These are phyloP conservation scores for Porogramme epimiltina DNA, from an alignment of 1,284 basidiomycete genomes.

Conservation along the genomic window DNA sequence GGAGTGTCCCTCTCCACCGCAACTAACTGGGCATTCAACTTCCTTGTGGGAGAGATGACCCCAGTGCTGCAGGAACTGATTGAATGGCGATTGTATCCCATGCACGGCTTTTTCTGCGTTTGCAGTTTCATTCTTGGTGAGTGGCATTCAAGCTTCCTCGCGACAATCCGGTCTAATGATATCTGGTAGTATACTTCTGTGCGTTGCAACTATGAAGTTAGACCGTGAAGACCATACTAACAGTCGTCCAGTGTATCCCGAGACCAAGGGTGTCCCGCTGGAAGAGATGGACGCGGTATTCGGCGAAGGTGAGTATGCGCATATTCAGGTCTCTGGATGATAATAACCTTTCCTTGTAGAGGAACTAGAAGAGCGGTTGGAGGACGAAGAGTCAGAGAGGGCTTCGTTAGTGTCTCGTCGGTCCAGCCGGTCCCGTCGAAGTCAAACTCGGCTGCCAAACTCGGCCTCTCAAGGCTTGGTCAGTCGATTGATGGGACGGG, in stretches of 20 bases:
- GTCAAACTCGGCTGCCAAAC: conserved; percentile 30
- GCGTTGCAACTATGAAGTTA: conserved; percentile 23
- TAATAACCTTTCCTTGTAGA: conserved; percentile 34
- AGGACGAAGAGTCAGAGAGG: conserved; percentile 70
- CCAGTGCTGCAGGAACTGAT: conserved; percentile 90
- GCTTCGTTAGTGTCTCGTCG: conserved; percentile 54
- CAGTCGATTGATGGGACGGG: conserved; percentile 51
- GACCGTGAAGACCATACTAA: conserved; percentile 12
- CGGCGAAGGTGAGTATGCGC: conserved; percentile 61
- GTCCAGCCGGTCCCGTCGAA: conserved; percentile 37
- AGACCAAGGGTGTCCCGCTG: conserved; percentile 77
- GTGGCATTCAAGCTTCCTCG: conserved; percentile 16
- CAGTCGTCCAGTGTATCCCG: conserved; percentile 71
- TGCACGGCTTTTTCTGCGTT: conserved; percentile 94
- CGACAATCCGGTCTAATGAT: conserved; percentile 19
- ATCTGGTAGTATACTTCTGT: conserved; percentile 70
- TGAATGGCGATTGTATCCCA: conserved; percentile 91
- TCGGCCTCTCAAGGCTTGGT: conserved; percentile 43
- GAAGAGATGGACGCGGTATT: conserved; percentile 87
- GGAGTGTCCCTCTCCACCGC: conserved; percentile 93
- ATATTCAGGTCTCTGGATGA: too few species aligned
- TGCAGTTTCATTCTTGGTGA: conserved; percentile 82
- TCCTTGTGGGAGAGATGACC: conserved; percentile 87
- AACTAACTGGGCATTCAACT: conserved; percentile 86
- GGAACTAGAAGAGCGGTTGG: conserved; percentile 62